Conservation (phyloP, 2,329 filamentous ascomycete species). For the Aureobasidium sp. region DNA sequence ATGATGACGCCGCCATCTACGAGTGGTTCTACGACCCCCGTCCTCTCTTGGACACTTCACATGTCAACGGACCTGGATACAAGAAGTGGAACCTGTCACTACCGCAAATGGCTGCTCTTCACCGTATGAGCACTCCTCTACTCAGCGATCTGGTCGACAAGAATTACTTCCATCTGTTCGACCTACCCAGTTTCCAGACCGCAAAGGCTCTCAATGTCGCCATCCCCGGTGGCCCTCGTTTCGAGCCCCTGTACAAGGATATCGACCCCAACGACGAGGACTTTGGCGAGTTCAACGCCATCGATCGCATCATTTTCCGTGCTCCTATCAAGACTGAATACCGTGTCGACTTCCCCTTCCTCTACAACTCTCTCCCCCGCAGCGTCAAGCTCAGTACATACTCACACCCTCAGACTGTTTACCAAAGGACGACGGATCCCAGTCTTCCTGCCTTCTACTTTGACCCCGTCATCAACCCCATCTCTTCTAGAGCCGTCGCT, state of each 20-base stretch:
- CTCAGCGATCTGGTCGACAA: conserved; percentile 87
- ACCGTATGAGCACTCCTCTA: conserved; percentile 82
- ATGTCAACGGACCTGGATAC: conserved; percentile 95
- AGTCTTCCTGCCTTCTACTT: conserved; percentile 95
- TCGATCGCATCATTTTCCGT: conserved; percentile 97
- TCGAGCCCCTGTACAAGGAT: conserved; percentile 96
- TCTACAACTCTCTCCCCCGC: conserved; percentile 92
- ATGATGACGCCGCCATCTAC: conserved; percentile 80
- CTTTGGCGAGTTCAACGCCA: conserved; percentile 98
- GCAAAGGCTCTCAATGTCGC: conserved; percentile 96
- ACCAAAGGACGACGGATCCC: conserved; percentile 76
- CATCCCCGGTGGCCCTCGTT: conserved; percentile 91
- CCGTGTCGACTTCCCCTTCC: conserved; percentile 82
- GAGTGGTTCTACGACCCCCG: conserved; percentile 98
- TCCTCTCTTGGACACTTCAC: conserved; percentile 78
- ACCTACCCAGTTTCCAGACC: conserved; percentile 87
- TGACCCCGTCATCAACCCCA: conserved; percentile 94
- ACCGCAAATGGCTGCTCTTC: conserved; percentile 91
- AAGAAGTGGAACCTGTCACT: conserved; percentile 89
- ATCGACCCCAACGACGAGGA: conserved; percentile 98
- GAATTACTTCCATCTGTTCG: conserved; percentile 98
- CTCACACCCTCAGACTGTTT: conserved; percentile 86
- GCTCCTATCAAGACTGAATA: conserved; percentile 92
- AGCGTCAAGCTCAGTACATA: conserved; percentile 93
- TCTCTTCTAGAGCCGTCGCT: conserved; percentile 87